Percentiles rank a stretch among this genome's conserved stretches.
Conservation (phyloP, 306 rosid species). For the Castanopsis chinensis region DNA sequence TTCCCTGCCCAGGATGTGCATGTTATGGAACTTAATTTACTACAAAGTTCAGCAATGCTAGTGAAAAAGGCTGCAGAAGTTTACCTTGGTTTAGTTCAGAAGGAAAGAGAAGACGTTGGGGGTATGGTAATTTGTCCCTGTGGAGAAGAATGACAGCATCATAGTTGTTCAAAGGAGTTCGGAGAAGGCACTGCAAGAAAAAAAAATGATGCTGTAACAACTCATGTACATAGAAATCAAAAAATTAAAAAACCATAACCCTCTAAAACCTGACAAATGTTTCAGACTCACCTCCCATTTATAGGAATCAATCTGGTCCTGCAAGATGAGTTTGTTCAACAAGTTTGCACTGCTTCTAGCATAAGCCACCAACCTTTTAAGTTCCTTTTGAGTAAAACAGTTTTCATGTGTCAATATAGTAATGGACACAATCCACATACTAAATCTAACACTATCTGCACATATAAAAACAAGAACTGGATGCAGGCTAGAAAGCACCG, state of each 20-base stretch:
- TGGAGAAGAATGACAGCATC: constrained; percentile 87
- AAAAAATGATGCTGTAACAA: neutral
- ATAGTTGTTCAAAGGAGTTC: constrained; percentile 88
- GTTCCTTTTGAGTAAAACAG: constrained; percentile 52
- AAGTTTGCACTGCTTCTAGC: constrained; percentile 87
- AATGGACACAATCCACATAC: constrained; percentile 5
- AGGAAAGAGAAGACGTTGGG: constrained; percentile 86
- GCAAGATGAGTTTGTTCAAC: constrained; percentile 54
- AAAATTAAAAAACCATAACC: neutral
- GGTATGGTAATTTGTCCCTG: constrained; percentile 77
- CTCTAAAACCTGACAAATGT: constrained; percentile 2
- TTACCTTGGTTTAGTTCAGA: constrained; percentile 73
- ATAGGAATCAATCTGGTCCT: constrained; percentile 58
- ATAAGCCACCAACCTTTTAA: constrained; percentile 80
- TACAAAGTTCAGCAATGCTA: constrained; percentile 2
- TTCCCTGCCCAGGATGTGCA: constrained; percentile 46
- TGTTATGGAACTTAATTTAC: constrained; percentile 4
- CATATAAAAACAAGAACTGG: neutral
- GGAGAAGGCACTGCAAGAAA: constrained; percentile 73
- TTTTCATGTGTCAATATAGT: constrained; percentile 1
- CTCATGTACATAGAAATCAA: neutral
- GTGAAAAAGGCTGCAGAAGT: constrained; percentile 1
- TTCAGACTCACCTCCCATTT: constrained; percentile 74
- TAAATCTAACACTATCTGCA: constrained; percentile 5
- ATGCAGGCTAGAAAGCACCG: too few relatives aligned